A percentile compares a stretch with the other conserved stretches of the same genome.
Evolutionary conservation across 2,329 filamentous ascomycete genomes (phyloP).

Genomic region (Botrytis tulipae): DNA sequence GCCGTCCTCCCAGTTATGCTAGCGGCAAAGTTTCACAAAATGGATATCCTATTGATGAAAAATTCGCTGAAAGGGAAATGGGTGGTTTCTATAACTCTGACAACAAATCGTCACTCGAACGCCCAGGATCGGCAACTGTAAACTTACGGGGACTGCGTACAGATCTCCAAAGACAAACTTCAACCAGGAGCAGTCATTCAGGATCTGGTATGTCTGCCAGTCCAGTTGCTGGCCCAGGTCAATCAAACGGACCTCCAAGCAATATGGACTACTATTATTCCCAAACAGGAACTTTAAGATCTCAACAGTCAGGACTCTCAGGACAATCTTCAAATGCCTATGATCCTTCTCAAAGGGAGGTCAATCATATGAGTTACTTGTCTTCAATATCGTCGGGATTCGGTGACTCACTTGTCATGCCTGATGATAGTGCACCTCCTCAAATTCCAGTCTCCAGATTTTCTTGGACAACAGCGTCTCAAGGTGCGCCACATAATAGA

Average conservation of each 20-base stretch:
- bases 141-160: constrained; percentile 5
- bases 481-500: constrained; percentile 28
- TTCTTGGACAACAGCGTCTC: constrained; percentile 34
- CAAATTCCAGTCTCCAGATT: constrained; percentile 27
- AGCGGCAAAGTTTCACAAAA: constrained; percentile 7
- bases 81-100: constrained; percentile 5
- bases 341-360: constrained; percentile 29
- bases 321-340: constrained; percentile 30
- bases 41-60: constrained; percentile 15
- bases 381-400: constrained; percentile 65
- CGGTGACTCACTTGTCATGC: constrained; percentile 53
- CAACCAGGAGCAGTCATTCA: constrained; percentile 8
- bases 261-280: constrained; percentile 14
- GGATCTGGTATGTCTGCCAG: constrained; percentile 1
- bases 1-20: constrained; percentile 19
- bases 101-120: constrained; percentile 5
- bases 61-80: constrained; percentile 11
- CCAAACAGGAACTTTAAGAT: constrained; percentile 15
- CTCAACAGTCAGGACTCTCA: constrained; percentile 5
- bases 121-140: constrained; percentile 10
- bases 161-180: constrained; percentile 16
- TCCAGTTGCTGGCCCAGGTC: constrained; percentile 7
- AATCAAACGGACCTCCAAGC: background rate
- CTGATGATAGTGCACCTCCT: constrained; percentile 37
- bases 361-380: constrained; percentile 42